phyloP scores from a whole-genome alignment of 2,329 filamentous ascomycete species.

The Colletotrichum melonis region DNA sequence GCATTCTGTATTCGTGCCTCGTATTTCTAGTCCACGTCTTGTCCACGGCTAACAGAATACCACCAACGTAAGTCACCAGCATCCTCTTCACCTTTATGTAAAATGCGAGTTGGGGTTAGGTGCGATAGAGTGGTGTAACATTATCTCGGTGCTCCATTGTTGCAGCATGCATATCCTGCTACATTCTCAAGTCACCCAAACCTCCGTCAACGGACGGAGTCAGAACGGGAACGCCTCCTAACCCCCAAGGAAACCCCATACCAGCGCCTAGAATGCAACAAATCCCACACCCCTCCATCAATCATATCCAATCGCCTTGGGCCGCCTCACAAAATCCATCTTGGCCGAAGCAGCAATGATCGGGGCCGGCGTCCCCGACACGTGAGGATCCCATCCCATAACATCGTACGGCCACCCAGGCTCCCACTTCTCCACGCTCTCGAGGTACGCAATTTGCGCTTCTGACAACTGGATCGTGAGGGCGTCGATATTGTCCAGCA shows the following conservation, averaged over 20 bases:
- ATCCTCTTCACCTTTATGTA: not conserved
- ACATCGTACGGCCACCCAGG: conserved; percentile 64
- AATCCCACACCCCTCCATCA: not conserved
- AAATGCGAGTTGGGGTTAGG: no score
- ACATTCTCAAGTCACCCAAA: not conserved
- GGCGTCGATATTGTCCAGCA: conserved; percentile 67
- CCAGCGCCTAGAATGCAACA: not conserved
- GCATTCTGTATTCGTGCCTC: not conserved
- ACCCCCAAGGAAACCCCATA: not conserved
- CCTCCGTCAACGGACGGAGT: not conserved
- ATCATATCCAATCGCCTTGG: not conserved
- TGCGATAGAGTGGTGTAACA: not conserved
- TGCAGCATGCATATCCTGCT: not conserved
- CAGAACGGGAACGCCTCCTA: not conserved
- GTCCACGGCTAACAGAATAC: not conserved
- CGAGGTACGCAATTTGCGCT: conserved; percentile 65
- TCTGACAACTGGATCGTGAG: conserved; percentile 60
- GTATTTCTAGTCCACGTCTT: not conserved
- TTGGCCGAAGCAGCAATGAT: not conserved
- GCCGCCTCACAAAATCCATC: not conserved
- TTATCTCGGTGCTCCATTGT: not conserved
- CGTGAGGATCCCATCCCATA: conserved; percentile 44
- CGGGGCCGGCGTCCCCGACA: conserved; percentile 13
- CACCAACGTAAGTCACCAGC: not conserved
- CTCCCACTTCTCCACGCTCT: conserved; percentile 64